Conservation (phyloP, 1,284 basidiomycete genomes). For the Malassezia globosa region DNA sequence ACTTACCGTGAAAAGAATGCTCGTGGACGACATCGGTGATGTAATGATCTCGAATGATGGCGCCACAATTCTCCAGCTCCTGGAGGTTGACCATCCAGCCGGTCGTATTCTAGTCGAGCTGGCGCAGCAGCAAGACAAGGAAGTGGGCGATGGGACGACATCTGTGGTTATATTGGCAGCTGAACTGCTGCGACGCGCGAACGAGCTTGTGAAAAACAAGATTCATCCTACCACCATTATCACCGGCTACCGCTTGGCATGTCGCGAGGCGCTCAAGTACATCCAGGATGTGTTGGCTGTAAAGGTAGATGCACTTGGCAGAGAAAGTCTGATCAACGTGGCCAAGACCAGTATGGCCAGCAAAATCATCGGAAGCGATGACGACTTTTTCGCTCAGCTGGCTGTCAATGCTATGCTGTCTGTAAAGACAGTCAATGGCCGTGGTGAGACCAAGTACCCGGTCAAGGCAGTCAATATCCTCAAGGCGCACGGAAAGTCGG, state of each 20-base stretch:
- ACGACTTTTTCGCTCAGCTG: conserved; percentile 94
- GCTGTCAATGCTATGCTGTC: conserved; percentile 98
- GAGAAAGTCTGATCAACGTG: conserved; percentile 85
- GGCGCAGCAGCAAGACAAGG: conserved; percentile 97
- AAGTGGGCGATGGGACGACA: conserved; percentile 97
- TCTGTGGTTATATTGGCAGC: conserved; percentile 96
- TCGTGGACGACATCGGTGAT: conserved; percentile 98
- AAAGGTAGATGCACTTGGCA: conserved; percentile 81
- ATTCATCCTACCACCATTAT: conserved; percentile 99
- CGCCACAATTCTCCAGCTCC: conserved; percentile 84
- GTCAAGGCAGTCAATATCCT: conserved; percentile 99
- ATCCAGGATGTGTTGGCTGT: conserved; percentile 95
- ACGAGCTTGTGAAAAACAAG: conserved; percentile 94
- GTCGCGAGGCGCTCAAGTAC: conserved; percentile 92
- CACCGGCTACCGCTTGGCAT: conserved; percentile 92
- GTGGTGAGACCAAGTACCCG: conserved; percentile 96
- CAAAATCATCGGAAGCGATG: conserved; percentile 96
- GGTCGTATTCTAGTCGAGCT: conserved; percentile 92
- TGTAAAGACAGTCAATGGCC: conserved; percentile 83
- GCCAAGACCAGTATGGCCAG: conserved; percentile 99
- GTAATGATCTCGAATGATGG: conserved; percentile 99
- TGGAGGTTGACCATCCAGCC: conserved; percentile 83
- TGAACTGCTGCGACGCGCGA: conserved; percentile 84
- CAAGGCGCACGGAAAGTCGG: conserved; percentile 93
- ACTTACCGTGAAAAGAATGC: conserved; percentile 55